Conservation (phyloP, 495 filamentous ascomycete species). For the Tuber borchii region DNA sequence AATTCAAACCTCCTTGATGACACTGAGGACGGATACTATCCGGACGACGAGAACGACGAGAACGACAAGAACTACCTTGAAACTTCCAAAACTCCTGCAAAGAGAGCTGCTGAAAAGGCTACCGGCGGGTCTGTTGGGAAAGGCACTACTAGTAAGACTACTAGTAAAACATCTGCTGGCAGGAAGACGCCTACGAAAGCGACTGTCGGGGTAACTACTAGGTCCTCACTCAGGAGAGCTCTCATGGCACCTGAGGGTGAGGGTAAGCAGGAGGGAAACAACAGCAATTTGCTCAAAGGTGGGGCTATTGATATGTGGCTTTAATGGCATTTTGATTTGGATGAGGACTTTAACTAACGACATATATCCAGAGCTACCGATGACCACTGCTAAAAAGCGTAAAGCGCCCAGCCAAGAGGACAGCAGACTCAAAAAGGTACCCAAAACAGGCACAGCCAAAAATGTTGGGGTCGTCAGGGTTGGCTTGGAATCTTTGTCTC, state of each 20-base stretch:
- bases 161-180: neutral
- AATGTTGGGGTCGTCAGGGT: neutral
- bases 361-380: neutral
- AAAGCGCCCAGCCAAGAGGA: neutral
- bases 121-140: neutral
- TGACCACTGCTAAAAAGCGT: neutral
- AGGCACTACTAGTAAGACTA: neutral
- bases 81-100: neutral
- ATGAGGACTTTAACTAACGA: neutral
- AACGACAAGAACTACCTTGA: neutral
- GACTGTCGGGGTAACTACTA: neutral
- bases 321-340: neutral
- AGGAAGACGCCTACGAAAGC: neutral
- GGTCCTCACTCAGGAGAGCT: neutral
- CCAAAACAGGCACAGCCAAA: neutral
- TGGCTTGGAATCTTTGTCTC: neutral
- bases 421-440: neutral
- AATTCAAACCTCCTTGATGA: neutral
- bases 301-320: neutral
- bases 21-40: neutral
- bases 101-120: neutral
- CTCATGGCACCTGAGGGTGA: neutral
- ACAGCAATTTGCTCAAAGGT: neutral
- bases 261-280: neutral
- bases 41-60: neutral